phyloP scores from a whole-genome alignment of 2,329 filamentous ascomycete genomes.

The Sporothrix sp. region DNA sequence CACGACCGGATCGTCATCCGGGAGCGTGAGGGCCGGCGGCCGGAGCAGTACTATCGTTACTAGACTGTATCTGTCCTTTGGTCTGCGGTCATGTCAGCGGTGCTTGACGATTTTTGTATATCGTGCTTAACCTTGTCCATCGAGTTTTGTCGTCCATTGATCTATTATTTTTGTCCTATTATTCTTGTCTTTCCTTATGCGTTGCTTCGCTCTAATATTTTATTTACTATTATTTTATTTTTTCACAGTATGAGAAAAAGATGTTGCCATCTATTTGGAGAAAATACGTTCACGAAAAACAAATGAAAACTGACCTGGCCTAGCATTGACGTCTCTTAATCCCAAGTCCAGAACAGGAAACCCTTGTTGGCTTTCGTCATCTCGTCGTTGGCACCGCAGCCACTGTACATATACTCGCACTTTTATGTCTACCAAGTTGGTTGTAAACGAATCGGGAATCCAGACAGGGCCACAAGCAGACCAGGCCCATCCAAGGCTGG shows the following conservation, averaged over 20 bases:
- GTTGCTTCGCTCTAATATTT: background rate
- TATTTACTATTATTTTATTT: background rate
- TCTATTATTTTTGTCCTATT: background rate
- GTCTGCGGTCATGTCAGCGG: background rate
- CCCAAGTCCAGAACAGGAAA: background rate
- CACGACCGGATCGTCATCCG: constrained; percentile 25
- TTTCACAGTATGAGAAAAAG: too few relatives aligned
- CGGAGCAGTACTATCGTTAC: constrained; percentile 24
- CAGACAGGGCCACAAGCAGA: too few relatives aligned
- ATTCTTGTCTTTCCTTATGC: background rate
- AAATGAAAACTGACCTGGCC: too few relatives aligned
- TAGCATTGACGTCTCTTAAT: too few relatives aligned
- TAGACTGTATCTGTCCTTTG: background rate
- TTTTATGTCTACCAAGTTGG: too few relatives aligned
- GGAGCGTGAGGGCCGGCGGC: constrained; percentile 25
- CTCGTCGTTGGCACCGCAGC: too few relatives aligned
- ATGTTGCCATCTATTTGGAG: background rate
- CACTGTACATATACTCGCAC: too few relatives aligned
- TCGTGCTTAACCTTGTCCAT: background rate
- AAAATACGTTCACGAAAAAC: too few relatives aligned
- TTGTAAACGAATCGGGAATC: too few relatives aligned
- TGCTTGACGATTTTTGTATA: background rate
- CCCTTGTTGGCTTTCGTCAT: too few relatives aligned
- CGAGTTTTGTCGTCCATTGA: background rate
- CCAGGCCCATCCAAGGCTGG: too few relatives aligned